Percentiles rank a stretch among this genome's conserved stretches.
These are phyloP conservation scores for Penicillium soppii DNA, from an alignment of 495 filamentous ascomycete genomes.

Conservation along the genomic window DNA sequence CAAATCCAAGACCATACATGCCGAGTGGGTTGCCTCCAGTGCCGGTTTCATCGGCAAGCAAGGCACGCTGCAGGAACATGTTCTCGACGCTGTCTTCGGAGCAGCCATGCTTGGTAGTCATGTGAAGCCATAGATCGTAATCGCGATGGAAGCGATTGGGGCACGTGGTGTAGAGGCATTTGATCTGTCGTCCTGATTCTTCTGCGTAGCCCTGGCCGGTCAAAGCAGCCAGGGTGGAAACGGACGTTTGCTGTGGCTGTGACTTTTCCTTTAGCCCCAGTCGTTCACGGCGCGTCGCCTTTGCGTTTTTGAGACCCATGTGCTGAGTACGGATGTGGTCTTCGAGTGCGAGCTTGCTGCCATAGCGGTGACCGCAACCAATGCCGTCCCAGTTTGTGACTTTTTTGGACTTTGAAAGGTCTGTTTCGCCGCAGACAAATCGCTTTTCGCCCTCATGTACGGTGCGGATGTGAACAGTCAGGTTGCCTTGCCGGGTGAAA, in stretches of 20 bases:
- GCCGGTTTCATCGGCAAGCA: conserved; percentile 32
- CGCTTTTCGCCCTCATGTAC: conserved; percentile 67
- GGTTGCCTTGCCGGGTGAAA: conserved; percentile 77
- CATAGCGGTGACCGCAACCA: conserved; percentile 69
- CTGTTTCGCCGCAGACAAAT: conserved; percentile 71
- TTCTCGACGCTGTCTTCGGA: conserved; percentile 51
- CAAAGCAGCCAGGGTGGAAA: conserved; percentile 47
- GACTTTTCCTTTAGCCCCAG: conserved; percentile 28
- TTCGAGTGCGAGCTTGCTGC: conserved; percentile 70
- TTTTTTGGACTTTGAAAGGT: conserved; percentile 56
- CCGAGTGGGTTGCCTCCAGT: conserved; percentile 34
- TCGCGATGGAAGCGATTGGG: conserved; percentile 61
- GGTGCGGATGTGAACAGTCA: conserved; percentile 72
- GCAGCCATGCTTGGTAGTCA: conserved; percentile 53
- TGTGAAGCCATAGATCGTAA: conserved; percentile 66
- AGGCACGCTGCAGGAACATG: conserved; percentile 43
- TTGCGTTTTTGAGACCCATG: conserved; percentile 53
- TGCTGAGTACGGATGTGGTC: conserved; percentile 79
- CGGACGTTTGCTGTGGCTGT: conserved; percentile 11
- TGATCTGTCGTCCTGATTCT: conserved; percentile 51
- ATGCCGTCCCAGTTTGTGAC: conserved; percentile 62
- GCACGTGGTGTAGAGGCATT: conserved; percentile 57
- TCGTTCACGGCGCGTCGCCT: conserved; percentile 44
- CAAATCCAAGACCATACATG: conserved; percentile 46
- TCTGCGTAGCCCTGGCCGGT: conserved; percentile 59